A percentile compares a stretch with the other conserved stretches of the same genome.
phyloP scores from a whole-genome alignment of 78 protist species.

The Paratrimastix pyriformis region DNA sequence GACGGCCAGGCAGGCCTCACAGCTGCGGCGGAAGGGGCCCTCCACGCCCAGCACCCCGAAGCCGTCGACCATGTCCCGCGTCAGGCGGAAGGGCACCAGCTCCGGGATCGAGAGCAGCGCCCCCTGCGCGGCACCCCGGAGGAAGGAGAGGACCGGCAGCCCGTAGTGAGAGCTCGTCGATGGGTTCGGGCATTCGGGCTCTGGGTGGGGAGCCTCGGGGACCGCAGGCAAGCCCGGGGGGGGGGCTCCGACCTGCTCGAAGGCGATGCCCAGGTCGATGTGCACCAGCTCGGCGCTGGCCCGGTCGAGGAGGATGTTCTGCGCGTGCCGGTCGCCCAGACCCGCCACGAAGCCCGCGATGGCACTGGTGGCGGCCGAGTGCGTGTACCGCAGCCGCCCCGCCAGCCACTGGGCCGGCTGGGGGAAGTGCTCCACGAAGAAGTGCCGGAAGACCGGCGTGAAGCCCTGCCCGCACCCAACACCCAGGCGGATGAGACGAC shows the following conservation, averaged over 20 bases:
- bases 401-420: conserved; percentile 47
- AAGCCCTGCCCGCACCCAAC: no score
- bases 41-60: conserved; percentile 12
- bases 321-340: conserved; percentile 75
- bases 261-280: conserved; percentile 80
- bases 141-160: no score
- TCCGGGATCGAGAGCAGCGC: conserved; percentile 46
- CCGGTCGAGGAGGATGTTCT: conserved; percentile 66
- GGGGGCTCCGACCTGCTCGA: conserved; percentile 37
- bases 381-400: conserved; percentile 35
- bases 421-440: conserved; percentile 53
- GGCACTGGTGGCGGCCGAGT: conserved; percentile 47
- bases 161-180: no score
- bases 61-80: conserved; percentile 64
- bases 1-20: neutral
- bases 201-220: no score
- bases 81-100: conserved; percentile 63
- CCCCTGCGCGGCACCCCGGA: no score
- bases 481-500: no score
- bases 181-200: no score
- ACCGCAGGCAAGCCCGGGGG: neutral
- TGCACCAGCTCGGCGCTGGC: conserved; percentile 59
- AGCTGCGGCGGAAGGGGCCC: neutral
- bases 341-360: conserved; percentile 71
- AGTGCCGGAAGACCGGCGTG: conserved; percentile 59